Evolutionary conservation across 495 filamentous ascomycete species (phyloP).

Genomic region (Podospora sp.): DNA sequence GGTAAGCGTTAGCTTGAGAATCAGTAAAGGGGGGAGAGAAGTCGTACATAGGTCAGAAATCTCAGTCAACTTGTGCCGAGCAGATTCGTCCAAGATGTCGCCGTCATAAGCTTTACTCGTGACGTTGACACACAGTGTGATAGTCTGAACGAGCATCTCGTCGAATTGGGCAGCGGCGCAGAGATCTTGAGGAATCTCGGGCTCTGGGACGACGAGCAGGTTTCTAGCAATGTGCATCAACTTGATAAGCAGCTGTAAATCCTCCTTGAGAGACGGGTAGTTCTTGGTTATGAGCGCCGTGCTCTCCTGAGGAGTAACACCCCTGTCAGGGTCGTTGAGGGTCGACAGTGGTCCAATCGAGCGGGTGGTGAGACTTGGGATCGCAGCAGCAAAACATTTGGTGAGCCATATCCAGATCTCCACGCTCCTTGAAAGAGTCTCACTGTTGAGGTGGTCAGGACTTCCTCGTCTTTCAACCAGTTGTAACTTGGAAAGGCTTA

Average conservation of each 20-base stretch:
- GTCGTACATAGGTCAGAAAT: slow-evolving; percentile 58
- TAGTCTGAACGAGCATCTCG: slow-evolving; percentile 77
- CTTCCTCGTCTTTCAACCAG: neutral
- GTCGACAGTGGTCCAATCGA: slow-evolving; percentile 41
- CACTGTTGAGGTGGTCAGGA: slow-evolving; percentile 38
- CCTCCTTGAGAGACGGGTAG: slow-evolving; percentile 71
- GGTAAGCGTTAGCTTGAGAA: slow-evolving; percentile 24
- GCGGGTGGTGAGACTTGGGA: slow-evolving; percentile 40
- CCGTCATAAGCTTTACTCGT: slow-evolving; percentile 89
- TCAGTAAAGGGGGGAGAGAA: neutral
- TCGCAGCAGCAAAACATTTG: slow-evolving; percentile 41
- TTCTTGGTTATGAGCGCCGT: slow-evolving; percentile 79
- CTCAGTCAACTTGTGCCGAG: slow-evolving; percentile 51
- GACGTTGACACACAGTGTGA: slow-evolving; percentile 82
- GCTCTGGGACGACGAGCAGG: slow-evolving; percentile 71
- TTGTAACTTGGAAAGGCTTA: slow-evolving; percentile 29
- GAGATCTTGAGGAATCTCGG: slow-evolving; percentile 80
- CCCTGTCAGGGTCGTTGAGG: slow-evolving; percentile 48
- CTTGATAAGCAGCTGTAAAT: slow-evolving; percentile 82
- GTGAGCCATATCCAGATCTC: slow-evolving; percentile 72
- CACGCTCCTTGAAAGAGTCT: slow-evolving; percentile 58
- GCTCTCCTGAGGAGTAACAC: slow-evolving; percentile 58
- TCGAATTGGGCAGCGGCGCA: slow-evolving; percentile 78
- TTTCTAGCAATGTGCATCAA: slow-evolving; percentile 84
- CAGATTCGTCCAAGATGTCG: slow-evolving; percentile 71